A percentile compares a stretch with the other conserved stretches of the same genome.
Conservation (phyloP, 768 basidiomycete species). For the Cystobasidium onofrii region DNA sequence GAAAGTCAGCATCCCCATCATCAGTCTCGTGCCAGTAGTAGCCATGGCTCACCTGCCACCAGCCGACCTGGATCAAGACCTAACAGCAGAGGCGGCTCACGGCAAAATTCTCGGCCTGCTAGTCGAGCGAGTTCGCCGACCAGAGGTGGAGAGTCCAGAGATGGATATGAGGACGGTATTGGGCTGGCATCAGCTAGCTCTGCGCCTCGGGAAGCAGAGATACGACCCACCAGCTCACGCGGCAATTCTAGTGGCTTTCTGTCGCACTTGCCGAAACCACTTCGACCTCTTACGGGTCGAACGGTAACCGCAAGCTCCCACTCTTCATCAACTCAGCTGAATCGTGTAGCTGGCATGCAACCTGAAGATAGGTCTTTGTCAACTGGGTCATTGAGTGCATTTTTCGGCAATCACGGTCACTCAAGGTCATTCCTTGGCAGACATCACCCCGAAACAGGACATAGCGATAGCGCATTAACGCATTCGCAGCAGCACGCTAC, state of each 20-base stretch:
- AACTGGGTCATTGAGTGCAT: background rate
- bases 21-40: background rate
- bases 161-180: slow-evolving; percentile 3
- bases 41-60: slow-evolving; percentile 20
- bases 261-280: slow-evolving; percentile 40
- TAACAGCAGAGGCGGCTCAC: background rate
- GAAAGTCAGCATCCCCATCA: background rate
- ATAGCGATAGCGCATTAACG: background rate
- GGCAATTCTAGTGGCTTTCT: slow-evolving; percentile 30
- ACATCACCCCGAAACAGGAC: background rate
- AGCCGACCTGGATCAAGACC: slow-evolving; percentile 21
- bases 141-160: slow-evolving; percentile 30
- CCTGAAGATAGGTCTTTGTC: background rate
- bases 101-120: slow-evolving; percentile 10
- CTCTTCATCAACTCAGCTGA: slow-evolving; percentile 13
- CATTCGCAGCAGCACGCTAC: background rate
- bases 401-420: background rate
- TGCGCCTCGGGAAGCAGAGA: background rate
- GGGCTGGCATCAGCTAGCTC: background rate
- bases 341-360: background rate
- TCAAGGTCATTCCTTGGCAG: background rate
- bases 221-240: background rate
- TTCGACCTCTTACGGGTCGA: slow-evolving; percentile 39
- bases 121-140: slow-evolving; percentile 32
- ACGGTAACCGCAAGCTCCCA: slow-evolving; percentile 30